Conservation (phyloP, 2,329 filamentous ascomycete genomes). For the Alternaria rosae region DNA sequence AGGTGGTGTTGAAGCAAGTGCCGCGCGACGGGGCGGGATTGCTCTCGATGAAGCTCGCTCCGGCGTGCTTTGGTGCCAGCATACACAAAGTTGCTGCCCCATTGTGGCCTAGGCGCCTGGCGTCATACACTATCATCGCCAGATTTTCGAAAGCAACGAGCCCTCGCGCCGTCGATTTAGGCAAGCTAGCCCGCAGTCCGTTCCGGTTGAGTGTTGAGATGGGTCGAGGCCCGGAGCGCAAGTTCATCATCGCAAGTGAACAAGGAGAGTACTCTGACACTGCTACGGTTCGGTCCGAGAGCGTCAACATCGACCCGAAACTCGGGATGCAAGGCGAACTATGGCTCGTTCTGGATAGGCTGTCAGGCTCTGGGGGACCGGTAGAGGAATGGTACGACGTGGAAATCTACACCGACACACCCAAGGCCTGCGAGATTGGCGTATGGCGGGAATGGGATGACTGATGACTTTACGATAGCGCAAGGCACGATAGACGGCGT, state of each 20-base stretch:
- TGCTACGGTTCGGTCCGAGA: slow-evolving; percentile 70
- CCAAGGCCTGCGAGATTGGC: slow-evolving; percentile 54
- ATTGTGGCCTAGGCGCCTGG: slow-evolving; percentile 62
- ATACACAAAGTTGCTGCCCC: slow-evolving; percentile 63
- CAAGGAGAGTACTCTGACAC: slow-evolving; percentile 78
- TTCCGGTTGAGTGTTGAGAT: slow-evolving; percentile 77
- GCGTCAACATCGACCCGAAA: slow-evolving; percentile 77
- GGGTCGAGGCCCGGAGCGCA: slow-evolving; percentile 73
- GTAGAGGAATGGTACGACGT: slow-evolving; percentile 60
- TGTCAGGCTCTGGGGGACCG: slow-evolving; percentile 64
- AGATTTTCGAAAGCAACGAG: slow-evolving; percentile 50
- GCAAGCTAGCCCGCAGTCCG: slow-evolving; percentile 52
- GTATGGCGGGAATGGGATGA: slow-evolving; percentile 57
- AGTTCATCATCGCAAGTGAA: slow-evolving; percentile 70
- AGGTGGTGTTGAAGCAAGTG: slow-evolving; percentile 66
- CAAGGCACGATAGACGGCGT: background rate
- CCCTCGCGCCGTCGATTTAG: slow-evolving; percentile 35
- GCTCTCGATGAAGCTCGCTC: slow-evolving; percentile 66
- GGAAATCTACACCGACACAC: slow-evolving; percentile 56
- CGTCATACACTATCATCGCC: slow-evolving; percentile 66
- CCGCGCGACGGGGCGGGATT: slow-evolving; percentile 78
- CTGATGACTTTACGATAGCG: slow-evolving; percentile 13
- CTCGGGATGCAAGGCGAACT: slow-evolving; percentile 64
- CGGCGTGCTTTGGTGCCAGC: slow-evolving; percentile 59
- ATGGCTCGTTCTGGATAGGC: slow-evolving; percentile 83